Evolutionary conservation across 495 filamentous ascomycete genomes (phyloP).

Genomic region (Podospora bellae-mahoneyi): DNA sequence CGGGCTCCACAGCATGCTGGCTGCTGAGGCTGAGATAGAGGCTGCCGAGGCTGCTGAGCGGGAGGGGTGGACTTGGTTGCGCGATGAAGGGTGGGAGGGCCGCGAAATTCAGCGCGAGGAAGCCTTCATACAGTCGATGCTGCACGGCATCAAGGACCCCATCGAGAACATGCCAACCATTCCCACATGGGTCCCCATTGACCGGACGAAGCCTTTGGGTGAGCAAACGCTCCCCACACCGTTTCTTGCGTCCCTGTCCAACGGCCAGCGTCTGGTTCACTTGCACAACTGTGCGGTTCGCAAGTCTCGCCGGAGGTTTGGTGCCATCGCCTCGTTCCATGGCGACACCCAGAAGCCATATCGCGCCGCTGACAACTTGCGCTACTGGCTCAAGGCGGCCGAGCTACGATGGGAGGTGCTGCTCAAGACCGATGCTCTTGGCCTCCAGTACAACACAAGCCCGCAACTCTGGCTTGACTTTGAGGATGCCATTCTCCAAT

Average conservation of each 20-base stretch:
- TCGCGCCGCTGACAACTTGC: slow-evolving; percentile 85
- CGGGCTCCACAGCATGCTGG: slow-evolving; percentile 69
- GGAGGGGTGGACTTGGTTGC: slow-evolving; percentile 73
- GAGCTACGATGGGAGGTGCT: slow-evolving; percentile 91
- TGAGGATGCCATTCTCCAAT: slow-evolving; percentile 72
- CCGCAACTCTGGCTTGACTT: slow-evolving; percentile 71
- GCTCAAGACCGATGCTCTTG: slow-evolving; percentile 80
- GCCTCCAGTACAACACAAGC: slow-evolving; percentile 67
- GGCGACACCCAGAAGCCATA: slow-evolving; percentile 91
- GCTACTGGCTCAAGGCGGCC: slow-evolving; percentile 94
- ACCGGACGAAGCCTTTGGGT: slow-evolving; percentile 28
- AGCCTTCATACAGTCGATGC: slow-evolving; percentile 70
- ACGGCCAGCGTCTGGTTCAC: slow-evolving; percentile 75
- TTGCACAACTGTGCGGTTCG: slow-evolving; percentile 85
- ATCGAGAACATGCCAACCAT: slow-evolving; percentile 46
- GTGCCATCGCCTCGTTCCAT: slow-evolving; percentile 85
- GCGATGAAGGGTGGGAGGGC: slow-evolving; percentile 72
- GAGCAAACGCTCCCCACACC: slow-evolving; percentile 58
- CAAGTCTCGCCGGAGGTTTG: slow-evolving; percentile 81
- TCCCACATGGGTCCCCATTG: slow-evolving; percentile 66
- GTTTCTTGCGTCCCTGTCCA: slow-evolving; percentile 69
- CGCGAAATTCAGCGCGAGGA: slow-evolving; percentile 73
- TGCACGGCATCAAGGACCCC: slow-evolving; percentile 34
- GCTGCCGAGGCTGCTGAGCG: slow-evolving; percentile 66
- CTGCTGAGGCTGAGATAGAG: slow-evolving; percentile 71